Base-by-base conservation (phyloP, 2,329 filamentous ascomycete genomes). In the Elsinoe arachidis region DNA sequence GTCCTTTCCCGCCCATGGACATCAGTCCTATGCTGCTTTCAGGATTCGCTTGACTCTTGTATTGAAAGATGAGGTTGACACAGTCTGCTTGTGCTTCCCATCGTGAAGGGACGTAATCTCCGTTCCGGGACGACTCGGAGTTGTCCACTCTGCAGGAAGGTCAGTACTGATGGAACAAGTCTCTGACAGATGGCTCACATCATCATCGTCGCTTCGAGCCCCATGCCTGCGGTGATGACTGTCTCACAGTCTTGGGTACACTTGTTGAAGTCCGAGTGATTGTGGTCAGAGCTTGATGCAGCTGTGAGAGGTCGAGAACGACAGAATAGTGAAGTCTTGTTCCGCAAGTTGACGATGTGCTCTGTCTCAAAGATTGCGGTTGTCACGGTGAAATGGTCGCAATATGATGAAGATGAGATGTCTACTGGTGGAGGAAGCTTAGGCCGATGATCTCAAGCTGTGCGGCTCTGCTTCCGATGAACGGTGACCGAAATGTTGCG, bases 141-240 rank as follows among this genome's bases (percentile, higher is more conserved):
- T 97, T 99, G 82, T 99, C 93, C 69, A 97, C 90, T 73, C 83
- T 85, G 66, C 60, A 59, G 63, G 46, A 33, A 19, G 64, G 60
- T 61, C 69, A 61, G 70, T 64, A 55, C 19, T 30, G n/a, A 10
- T 26, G 14, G 23, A 11, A 35, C n/a, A 58, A 47, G 58, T 53
- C 52, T 44, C 46, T 56, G 55, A 61, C 57, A 56, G 26, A 57
- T 41, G 52, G 63, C 72, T 21, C 70, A 78, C 81, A 97, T 86
- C 74, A 99, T 89, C 91, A 99, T 97, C 62, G 95, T 95, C 78
- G 93, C 95, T 85, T 99, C 93, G 75, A 99, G 86, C 76, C 86
- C 88, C 93, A 99, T 99, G 70, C 80, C 91, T 84, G 73, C 75
- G 73, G 73, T 67, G 63, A 53, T 58, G 35, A 58, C 38, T 53